phyloP scores from a whole-genome alignment of 164 flowering plant genomes.

The Annona cherimola region DNA sequence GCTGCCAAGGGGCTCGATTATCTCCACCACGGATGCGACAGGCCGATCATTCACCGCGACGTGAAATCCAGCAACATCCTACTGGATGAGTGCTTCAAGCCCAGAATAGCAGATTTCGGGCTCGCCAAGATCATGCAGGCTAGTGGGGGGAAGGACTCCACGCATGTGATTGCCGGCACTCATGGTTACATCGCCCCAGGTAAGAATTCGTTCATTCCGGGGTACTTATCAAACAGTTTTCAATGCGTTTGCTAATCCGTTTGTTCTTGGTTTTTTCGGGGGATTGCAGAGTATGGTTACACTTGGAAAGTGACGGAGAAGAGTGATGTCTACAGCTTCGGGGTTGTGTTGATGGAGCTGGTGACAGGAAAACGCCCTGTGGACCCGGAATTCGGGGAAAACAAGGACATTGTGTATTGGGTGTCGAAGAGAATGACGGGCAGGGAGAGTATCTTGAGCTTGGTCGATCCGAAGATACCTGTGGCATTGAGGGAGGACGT shows the following conservation, averaged over 20 bases:
- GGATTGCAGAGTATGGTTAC: conserved; percentile 56
- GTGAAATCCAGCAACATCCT: conserved; percentile 66
- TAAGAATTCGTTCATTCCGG: conserved; percentile 9
- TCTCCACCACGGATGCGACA: conserved; percentile 58
- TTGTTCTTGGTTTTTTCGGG: neutral
- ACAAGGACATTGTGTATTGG: conserved; percentile 61
- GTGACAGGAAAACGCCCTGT: conserved; percentile 62
- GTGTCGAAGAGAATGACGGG: conserved; percentile 25
- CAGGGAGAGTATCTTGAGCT: conserved; percentile 21
- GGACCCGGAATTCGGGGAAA: conserved; percentile 57
- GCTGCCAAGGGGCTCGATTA: conserved; percentile 76
- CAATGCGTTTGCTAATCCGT: neutral
- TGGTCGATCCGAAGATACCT: conserved; percentile 46
- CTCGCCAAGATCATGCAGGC: conserved; percentile 45
- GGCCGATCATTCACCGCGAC: conserved; percentile 57
- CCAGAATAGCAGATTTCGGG: conserved; percentile 66
- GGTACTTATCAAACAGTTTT: neutral
- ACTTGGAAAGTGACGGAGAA: conserved; percentile 51
- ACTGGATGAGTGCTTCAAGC: conserved; percentile 48
- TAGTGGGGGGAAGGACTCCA: conserved; percentile 20
- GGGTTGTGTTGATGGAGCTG: conserved; percentile 71
- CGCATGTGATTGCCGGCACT: conserved; percentile 53
- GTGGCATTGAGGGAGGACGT: conserved; percentile 46
- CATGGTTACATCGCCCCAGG: conserved; percentile 80
- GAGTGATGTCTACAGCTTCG: conserved; percentile 79